Evolutionary conservation across 75 land plant species (phyloP).

Genomic region (Pseudotsuga menziesii): DNA sequence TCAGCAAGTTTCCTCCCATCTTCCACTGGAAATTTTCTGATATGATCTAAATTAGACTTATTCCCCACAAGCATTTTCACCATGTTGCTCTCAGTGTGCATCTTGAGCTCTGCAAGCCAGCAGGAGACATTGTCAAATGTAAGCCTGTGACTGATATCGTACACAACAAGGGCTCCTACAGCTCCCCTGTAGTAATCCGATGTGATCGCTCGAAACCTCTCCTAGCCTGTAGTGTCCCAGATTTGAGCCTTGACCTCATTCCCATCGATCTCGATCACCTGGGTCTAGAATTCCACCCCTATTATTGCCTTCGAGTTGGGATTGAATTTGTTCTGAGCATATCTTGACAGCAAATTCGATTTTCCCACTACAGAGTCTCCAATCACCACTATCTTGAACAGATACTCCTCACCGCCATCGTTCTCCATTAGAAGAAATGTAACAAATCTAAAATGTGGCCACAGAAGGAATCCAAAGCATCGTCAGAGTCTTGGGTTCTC

Average conservation of each 20-base stretch:
- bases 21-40: slow-evolving; percentile 45
- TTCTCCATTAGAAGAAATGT: background rate
- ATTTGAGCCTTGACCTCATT: slow-evolving; percentile 59
- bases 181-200: slow-evolving; percentile 79
- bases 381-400: slow-evolving; percentile 49
- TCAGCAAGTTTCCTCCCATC: slow-evolving; percentile 63
- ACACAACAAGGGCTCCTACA: slow-evolving; percentile 66
- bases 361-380: slow-evolving; percentile 55
- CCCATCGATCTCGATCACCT: slow-evolving; percentile 51
- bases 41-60: slow-evolving; percentile 53
- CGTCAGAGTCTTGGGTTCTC: too few relatives aligned
- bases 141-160: slow-evolving; percentile 48
- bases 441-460: too few relatives aligned
- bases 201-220: slow-evolving; percentile 65
- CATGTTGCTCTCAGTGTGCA: slow-evolving; percentile 63
- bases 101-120: slow-evolving; percentile 74
- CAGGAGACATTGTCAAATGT: slow-evolving; percentile 59
- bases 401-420: slow-evolving; percentile 26
- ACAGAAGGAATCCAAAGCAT: too few relatives aligned
- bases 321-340: slow-evolving; percentile 38
- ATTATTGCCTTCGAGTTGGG: slow-evolving; percentile 48
- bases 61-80: slow-evolving; percentile 77
- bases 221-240: slow-evolving; percentile 63
- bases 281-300: slow-evolving; percentile 61
- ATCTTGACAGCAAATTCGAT: slow-evolving; percentile 44